These are phyloP conservation scores for Neoboletus brunneissimus DNA, from an alignment of 768 basidiomycete species.

Conservation along the genomic window DNA sequence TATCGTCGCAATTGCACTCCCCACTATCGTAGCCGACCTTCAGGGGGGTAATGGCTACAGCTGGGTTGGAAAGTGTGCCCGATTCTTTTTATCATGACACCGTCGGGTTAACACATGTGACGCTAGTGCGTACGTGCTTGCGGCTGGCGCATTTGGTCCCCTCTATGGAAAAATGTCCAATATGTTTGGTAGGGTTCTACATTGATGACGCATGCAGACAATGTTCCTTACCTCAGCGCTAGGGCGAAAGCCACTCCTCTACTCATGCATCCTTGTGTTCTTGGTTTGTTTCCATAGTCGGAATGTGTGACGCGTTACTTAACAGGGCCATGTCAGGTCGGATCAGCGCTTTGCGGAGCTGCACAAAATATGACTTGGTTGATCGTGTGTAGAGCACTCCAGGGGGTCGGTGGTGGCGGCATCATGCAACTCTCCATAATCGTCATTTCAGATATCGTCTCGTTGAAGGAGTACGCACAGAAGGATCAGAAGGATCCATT, in stretches of 20 bases:
- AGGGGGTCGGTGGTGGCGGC: slow-evolving; percentile 81
- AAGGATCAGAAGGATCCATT: background rate
- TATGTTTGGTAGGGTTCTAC: slow-evolving; percentile 33
- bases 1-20: slow-evolving; percentile 67
- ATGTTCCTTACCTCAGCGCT: background rate
- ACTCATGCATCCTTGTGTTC: slow-evolving; percentile 60
- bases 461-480: slow-evolving; percentile 61
- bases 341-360: slow-evolving; percentile 77
- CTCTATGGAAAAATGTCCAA: slow-evolving; percentile 78
- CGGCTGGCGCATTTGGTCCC: slow-evolving; percentile 62
- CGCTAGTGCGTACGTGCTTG: slow-evolving; percentile 69
- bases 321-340: slow-evolving; percentile 42
- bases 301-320: background rate
- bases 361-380: slow-evolving; percentile 78
- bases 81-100: background rate
- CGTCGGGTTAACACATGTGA: background rate
- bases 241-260: slow-evolving; percentile 71
- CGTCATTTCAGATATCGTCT: slow-evolving; percentile 79
- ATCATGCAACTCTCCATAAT: slow-evolving; percentile 74
- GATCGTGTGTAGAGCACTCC: slow-evolving; percentile 70
- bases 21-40: slow-evolving; percentile 62
- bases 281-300: slow-evolving; percentile 42
- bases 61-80: slow-evolving; percentile 63
- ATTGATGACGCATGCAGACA: background rate
- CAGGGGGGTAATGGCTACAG: slow-evolving; percentile 63